Evolutionary conservation across 371 early-diverging fungal species (phyloP), one percentile per base, ranked within the genome.

Genomic region (Synchytrium microbalum): DNA sequence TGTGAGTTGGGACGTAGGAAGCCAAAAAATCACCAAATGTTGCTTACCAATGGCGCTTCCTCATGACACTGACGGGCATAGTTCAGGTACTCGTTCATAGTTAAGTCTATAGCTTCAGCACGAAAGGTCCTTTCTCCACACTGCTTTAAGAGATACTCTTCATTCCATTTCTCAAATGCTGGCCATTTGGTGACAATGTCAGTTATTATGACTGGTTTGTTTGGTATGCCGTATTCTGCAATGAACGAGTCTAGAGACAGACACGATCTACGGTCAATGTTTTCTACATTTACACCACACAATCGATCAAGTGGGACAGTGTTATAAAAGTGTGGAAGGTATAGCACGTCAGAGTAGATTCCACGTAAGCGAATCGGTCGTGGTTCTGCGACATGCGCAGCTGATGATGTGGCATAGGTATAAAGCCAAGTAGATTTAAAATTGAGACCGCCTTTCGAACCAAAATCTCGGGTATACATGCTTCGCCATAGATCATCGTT

Each of bases 21-120:
- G 5, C 19, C 10, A 19, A 5, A 38, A 19, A 19, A 38, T n/a
- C n/a, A n/a, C n/a, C n/a, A n/a, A n/a, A n/a, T n/a, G n/a, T n/a
- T n/a, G n/a, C 46, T 38, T 19, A 38, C 46, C 5, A 38, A 19
- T 19, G 46, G 46, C 46, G 46, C 5, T 65, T 86, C 84, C 52
- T 81, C 81, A 38, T 55, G 27, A 29, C 66, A 60, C 14, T 54
- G 61, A 19, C 61, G 30, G 3, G 81, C 69, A 64, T 88, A 88
- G 2, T 64, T 30, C 55, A 72, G 69, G 63, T 88, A 88, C 30
- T 79, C 70, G 13, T 58, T 55, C 52, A 86, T 71, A 5, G 74
- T 71, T 53, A 84, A 69, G 60, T 84, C 78, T 24, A 85, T 76
- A 0, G 83, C 79, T 65, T 88, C 88, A 2, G 88, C 88, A 13